Evolutionary conservation across 192 early-diverging fungal genomes (phyloP).

Genomic region (Linnemannia schmuckeri): DNA sequence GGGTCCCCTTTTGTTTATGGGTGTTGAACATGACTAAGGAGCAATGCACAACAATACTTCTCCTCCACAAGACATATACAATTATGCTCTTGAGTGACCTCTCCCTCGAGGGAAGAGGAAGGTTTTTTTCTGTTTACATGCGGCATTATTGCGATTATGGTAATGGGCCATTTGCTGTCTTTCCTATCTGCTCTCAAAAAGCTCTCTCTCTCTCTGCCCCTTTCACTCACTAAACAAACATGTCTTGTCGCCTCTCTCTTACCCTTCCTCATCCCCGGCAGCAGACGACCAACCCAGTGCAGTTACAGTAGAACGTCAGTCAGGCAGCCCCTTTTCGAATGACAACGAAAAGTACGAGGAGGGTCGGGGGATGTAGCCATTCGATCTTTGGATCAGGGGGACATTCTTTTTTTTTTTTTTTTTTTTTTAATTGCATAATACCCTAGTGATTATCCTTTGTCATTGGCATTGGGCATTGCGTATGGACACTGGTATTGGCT

Average conservation of each 20-base stretch:
- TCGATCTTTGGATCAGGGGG: neutral
- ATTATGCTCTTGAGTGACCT: neutral
- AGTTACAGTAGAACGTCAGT: too few species aligned
- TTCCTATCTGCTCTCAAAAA: neutral
- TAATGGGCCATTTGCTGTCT: neutral
- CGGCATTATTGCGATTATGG: neutral
- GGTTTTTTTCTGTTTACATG: neutral
- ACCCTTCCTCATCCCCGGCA: neutral
- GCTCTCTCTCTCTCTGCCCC: neutral
- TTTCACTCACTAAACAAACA: neutral
- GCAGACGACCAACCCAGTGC: neutral
- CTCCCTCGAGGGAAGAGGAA: neutral
- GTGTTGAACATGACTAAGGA: conserved; percentile 2
- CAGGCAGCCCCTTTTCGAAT: too few species aligned
- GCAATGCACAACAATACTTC: neutral
- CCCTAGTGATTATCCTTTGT: neutral
- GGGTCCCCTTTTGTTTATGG: neutral
- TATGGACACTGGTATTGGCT: neutral
- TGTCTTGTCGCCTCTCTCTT: neutral
- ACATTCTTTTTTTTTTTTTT: neutral
- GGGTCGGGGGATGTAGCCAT: too few species aligned
- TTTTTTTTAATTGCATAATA: neutral
- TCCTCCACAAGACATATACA: neutral
- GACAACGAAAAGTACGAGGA: too few species aligned
- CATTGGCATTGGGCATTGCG: neutral